These are phyloP conservation scores for Xylariaceae sp. DNA, from an alignment of 2,329 filamentous ascomycete genomes.

Conservation along the genomic window DNA sequence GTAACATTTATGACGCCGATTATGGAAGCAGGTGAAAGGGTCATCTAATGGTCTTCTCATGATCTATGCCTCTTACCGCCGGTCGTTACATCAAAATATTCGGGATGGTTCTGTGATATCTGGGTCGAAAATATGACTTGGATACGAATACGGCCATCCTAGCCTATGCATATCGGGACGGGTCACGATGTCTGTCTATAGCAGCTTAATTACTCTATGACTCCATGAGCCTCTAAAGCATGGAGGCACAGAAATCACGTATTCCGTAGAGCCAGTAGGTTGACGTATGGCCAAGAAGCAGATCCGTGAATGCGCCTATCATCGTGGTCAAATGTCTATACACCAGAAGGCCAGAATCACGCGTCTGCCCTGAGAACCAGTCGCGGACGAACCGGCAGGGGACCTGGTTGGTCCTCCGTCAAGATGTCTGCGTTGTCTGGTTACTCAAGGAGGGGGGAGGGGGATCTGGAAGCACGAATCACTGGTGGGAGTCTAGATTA, in stretches of 20 bases:
- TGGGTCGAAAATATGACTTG: background rate
- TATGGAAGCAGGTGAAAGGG: slow-evolving; percentile 66
- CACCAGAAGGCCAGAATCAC: background rate
- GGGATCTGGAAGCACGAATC: background rate
- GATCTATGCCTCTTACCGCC: slow-evolving; percentile 67
- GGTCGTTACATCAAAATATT: slow-evolving; percentile 55
- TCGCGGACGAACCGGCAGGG: background rate
- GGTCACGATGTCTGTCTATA: no score
- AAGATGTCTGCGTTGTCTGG: background rate
- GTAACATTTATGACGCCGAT: slow-evolving; percentile 51
- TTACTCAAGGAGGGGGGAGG: no score
- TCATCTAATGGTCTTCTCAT: slow-evolving; percentile 42
- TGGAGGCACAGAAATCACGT: no score
- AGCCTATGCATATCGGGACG: no score
- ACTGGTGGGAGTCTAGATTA: background rate
- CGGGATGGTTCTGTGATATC: background rate
- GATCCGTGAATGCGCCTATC: no score
- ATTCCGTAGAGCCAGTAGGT: no score
- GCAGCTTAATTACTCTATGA: no score
- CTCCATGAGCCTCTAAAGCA: no score
- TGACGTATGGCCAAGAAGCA: no score
- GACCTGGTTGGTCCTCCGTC: background rate
- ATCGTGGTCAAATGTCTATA: no score
- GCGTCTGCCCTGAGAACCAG: background rate
- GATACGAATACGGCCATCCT: background rate